Evolutionary conservation across 2,329 filamentous ascomycete species (phyloP), one percentile per base, ranked within the genome.

Genomic region (Calonectria pauciramosa): DNA sequence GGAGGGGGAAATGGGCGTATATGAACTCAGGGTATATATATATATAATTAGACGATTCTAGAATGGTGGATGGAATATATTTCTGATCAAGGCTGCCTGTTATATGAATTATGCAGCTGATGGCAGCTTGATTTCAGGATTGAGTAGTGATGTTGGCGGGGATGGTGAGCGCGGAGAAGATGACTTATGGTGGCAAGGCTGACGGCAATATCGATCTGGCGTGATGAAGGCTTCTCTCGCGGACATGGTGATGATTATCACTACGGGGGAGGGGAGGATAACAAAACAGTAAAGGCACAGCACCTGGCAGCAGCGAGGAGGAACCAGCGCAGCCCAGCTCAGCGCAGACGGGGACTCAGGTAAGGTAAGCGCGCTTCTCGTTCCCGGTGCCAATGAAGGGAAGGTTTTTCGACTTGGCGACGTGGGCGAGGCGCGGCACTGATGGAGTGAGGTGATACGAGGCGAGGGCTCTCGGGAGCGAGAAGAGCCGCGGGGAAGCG

Each of bases 181-280:
- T 49, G 56, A 69, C 23, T n/a, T 52, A 49, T 23, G 36, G 56
- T 32, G 64, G 38, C 32, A 41, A 72, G 52, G 72, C 52, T 70
- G 72, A 72, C 56, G 68, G 36, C 52, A 44, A 44, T 34, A 49
- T n/a, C 34, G 52, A 73, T 73, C 36, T 63, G 41, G 70, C 54
- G 49, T 63, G 60, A 59, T 65, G 60, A 73, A 65, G 67, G 44
- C 34, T 54, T 47, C 52, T 28, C 51, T 64, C 59, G 52, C 34
- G 70, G 65, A 75, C 73, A 75, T 75, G 70, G 47, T 56, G 71
- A 65, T 69, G 56, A 68, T 63, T 64, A 72, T 69, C 44, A 70
- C 18, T 51, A 32, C n/a, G 54, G 36, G 41, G 20, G n/a, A n/a
- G 44, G 10, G 20, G 44, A 23, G 9, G 18, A n/a, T 2, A 47